Evolutionary conservation across 208 protist genomes (phyloP), one percentile per base, ranked within the genome.

Genomic region (Strigomonas oncopelti): DNA sequence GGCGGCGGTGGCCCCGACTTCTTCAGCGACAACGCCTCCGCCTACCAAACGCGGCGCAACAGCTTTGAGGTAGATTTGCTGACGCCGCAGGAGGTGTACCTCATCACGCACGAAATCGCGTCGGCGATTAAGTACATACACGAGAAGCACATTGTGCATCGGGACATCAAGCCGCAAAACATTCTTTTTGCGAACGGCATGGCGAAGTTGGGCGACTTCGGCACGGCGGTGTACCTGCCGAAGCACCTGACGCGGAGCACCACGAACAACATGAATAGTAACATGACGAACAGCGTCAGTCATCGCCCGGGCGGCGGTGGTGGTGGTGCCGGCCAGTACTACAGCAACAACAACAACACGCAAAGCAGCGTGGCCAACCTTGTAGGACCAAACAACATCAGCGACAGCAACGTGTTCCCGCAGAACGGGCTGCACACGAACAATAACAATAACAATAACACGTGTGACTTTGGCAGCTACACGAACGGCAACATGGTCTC

Each of bases 81-180:
- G 16, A 56, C 65, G 9, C 75, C 83, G 18, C 69, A 72, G 28
- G 80, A 89, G 54, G 78, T 78, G 2, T 69, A 89, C 5, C 72
- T 88, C 66, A 85, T 94, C 32, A 66, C 88, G 29, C 81, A 88
- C 74, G 85, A 93, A 74, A 83, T 94, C 62, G 72, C 77, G 34
- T 84, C 70, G 51, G 89, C 72, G 9, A 60, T 94, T 18, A 61
- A 61, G 31, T 89, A 92, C 64, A 72, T 94, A 51, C 85, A 94
- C 61, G 54, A 72, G 36, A 74, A 77, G 65, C 78, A 75, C 65
- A 85, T 92, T 73, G 77, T 92, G 24, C 89, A 94, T 63, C 89
- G 89, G 14, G 89, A 94, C 61, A 85, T 94, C 63, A 94, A 94
- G 61, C 85, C 89, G 0, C 74, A 78, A 34, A 94, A 94, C 67